phyloP scores from a whole-genome alignment of 495 filamentous ascomycete genomes.

The Neurospora sp. region DNA sequence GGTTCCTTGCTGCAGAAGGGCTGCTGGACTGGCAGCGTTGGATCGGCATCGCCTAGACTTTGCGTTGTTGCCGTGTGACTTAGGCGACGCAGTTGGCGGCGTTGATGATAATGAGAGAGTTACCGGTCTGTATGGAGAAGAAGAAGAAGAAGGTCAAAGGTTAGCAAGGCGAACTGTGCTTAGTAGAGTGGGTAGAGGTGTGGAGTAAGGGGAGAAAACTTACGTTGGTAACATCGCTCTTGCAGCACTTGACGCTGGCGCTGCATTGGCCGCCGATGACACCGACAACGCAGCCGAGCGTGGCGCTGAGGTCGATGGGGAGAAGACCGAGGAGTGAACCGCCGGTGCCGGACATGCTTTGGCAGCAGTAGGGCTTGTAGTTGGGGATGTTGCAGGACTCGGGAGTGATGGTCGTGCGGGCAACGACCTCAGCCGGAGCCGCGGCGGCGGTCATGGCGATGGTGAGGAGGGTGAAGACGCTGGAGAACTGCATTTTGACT shows the following conservation, averaged over 20 bases:
- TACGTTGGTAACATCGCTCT: not conserved
- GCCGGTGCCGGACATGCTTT: not conserved
- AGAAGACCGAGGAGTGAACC: not conserved
- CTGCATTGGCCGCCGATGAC: constrained; percentile 1
- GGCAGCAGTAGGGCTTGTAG: constrained; percentile 9
- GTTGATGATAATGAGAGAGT: not conserved
- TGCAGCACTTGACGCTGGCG: constrained; percentile 7
- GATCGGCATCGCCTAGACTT: not conserved
- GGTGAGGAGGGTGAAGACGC: constrained; percentile 12
- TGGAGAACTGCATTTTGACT: constrained; percentile 17
- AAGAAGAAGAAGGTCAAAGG: not conserved
- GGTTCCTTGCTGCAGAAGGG: not conserved
- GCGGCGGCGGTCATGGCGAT: constrained; percentile 15
- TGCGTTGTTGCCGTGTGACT: not conserved
- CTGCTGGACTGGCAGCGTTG: not conserved
- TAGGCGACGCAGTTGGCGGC: not conserved
- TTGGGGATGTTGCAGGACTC: not conserved
- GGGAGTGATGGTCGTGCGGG: constrained; percentile 2
- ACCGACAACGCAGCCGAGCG: not conserved
- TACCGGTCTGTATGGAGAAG: not conserved
- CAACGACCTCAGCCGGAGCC: not conserved
- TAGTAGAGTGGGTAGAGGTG: not conserved
- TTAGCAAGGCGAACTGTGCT: not conserved
- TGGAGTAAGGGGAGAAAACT: not conserved
- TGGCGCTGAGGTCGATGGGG: not conserved